Evolutionary conservation across 495 filamentous ascomycete species (phyloP).

Genomic region (Cryomyces minteri): DNA sequence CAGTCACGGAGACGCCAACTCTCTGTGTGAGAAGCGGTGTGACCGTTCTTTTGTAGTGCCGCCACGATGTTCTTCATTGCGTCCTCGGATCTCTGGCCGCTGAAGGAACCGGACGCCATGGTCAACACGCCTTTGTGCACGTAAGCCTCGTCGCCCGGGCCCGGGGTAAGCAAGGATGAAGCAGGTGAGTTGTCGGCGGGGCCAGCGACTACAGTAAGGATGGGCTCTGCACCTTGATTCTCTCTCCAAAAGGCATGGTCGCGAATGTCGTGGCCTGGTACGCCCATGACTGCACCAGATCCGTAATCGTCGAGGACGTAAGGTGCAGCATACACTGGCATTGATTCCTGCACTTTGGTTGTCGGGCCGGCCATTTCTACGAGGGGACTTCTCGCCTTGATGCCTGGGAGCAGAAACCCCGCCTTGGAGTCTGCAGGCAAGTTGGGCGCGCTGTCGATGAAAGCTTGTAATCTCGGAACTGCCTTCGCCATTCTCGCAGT

Average conservation of each 20-base stretch:
- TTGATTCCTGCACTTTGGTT: conserved; percentile 27
- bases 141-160: conserved; percentile 23
- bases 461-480: conserved; percentile 41
- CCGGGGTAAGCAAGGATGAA: not conserved
- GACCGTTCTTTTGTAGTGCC: conserved; percentile 30
- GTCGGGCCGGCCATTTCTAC: conserved; percentile 27
- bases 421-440: conserved; percentile 54
- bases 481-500: conserved; percentile 38
- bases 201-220: conserved; percentile 1
- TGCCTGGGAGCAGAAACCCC: conserved; percentile 43
- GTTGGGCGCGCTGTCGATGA: conserved; percentile 41
- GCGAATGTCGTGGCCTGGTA: conserved; percentile 63
- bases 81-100: conserved; percentile 38
- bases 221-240: conserved; percentile 26
- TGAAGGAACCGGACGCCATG: conserved; percentile 25
- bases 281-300: conserved; percentile 83
- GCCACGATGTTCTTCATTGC: conserved; percentile 41
- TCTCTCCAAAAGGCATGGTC: conserved; percentile 66
- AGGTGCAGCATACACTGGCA: conserved; percentile 65
- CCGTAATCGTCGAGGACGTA: conserved; percentile 82
- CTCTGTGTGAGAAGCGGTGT: conserved; percentile 36
- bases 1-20: conserved; percentile 72
- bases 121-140: conserved; percentile 27
- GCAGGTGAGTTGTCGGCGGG: not conserved
- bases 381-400: conserved; percentile 50